These are phyloP conservation scores for Otatea glauca DNA, from an alignment of 176 grass and related monocot genomes.

Conservation along the genomic window DNA sequence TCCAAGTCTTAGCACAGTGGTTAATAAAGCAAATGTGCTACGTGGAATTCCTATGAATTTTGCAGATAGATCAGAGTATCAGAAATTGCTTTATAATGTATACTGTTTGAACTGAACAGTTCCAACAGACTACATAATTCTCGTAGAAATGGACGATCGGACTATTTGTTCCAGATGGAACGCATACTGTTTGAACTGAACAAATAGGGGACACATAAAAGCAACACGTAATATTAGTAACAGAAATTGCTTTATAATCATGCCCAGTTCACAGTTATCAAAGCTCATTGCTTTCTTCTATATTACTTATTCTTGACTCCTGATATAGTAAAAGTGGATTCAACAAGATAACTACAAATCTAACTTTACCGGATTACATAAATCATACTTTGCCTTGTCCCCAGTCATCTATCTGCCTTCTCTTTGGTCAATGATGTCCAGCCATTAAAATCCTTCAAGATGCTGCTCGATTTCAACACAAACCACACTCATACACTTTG, in stretches of 20 bases:
- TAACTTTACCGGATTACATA: conserved; percentile 36
- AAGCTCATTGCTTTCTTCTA: conserved; percentile 6
- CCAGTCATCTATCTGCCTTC: conserved; percentile 32
- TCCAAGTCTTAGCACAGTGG: conserved; percentile 37
- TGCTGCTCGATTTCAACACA: conserved; percentile 33
- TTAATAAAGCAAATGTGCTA: conserved; percentile 41
- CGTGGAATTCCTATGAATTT: conserved; percentile 41
- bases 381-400: conserved; percentile 22
- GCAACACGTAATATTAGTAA: conserved; percentile 21
- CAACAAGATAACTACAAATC: background rate
- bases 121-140: too few relatives aligned
- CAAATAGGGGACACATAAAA: conserved; percentile 9
- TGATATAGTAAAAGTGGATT: conserved; percentile 23
- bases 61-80: conserved; percentile 24
- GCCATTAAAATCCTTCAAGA: conserved; percentile 40
- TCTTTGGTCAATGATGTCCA: conserved; percentile 30
- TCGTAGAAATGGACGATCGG: too few relatives aligned
- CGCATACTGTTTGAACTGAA: background rate
- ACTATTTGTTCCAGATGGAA: too few relatives aligned
- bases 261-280: conserved; percentile 9
- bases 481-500: conserved; percentile 9
- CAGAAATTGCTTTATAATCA: conserved; percentile 11
- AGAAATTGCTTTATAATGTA: too few relatives aligned
- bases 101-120: conserved; percentile 3
- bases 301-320: conserved; percentile 23